Evolutionary conservation across 345 rosid genomes (phyloP).

Genomic region (Eutrema heterophyllum): DNA sequence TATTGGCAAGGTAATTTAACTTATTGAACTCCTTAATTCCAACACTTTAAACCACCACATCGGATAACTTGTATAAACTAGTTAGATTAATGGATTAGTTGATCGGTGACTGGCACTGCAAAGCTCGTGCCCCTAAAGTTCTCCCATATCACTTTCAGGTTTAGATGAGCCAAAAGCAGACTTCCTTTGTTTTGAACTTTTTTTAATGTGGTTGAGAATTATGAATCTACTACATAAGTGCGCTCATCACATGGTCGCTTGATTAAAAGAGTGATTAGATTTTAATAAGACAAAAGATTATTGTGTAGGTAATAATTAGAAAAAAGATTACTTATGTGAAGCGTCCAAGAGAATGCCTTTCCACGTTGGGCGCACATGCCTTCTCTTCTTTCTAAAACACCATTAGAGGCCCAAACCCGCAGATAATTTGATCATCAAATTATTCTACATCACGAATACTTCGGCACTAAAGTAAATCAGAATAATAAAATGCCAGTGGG

Average conservation of each 20-base stretch:
- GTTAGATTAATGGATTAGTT: not conserved
- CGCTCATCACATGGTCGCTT: constrained; percentile 28
- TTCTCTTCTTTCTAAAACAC: constrained; percentile 15
- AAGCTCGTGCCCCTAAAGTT: constrained; percentile 22
- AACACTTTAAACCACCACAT: not conserved
- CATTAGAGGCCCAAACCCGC: constrained; percentile 4
- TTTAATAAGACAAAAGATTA: constrained; percentile 17
- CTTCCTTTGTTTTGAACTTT: not conserved
- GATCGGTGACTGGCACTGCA: not conserved
- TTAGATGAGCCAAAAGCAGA: constrained; percentile 18
- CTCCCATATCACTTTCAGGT: not conserved
- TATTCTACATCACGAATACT: not conserved
- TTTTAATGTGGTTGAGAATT: not conserved
- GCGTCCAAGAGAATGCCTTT: constrained; percentile 26
- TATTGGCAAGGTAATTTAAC: not conserved
- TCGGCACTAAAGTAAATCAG: not conserved
- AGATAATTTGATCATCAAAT: not conserved
- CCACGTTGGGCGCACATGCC: constrained; percentile 36
- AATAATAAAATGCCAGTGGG: not conserved
- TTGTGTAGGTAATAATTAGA: constrained; percentile 26
- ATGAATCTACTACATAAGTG: constrained; percentile 9
- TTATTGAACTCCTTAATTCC: not conserved
- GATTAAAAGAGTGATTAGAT: constrained; percentile 19
- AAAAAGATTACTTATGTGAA: constrained; percentile 6
- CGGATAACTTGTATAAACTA: not conserved